phyloP scores from a whole-genome alignment of 495 filamentous ascomycete species.

The Tuber indicum region DNA sequence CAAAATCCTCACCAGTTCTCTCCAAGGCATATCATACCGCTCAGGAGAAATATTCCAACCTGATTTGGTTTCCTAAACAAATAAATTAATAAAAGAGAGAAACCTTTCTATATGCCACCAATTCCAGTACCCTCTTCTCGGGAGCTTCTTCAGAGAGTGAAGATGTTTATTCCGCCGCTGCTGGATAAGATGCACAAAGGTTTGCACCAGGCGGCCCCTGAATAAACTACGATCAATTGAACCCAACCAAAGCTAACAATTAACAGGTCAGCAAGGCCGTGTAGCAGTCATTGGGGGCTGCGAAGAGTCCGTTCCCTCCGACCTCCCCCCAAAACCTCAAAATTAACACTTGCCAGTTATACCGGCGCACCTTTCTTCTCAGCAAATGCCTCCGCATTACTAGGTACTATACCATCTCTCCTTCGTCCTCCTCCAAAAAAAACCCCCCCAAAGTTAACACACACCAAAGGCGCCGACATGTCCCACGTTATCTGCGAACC shows the following conservation, averaged over 20 bases:
- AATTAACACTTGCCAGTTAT: constrained; percentile 51
- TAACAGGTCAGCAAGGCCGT: constrained; percentile 76
- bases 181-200: constrained; percentile 97
- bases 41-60: not conserved
- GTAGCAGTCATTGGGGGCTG: constrained; percentile 93
- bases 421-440: constrained; percentile 31
- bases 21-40: not conserved
- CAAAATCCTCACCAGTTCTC: not conserved
- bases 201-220: constrained; percentile 39
- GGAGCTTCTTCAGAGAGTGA: constrained; percentile 71
- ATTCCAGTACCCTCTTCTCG: constrained; percentile 50
- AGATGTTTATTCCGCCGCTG: constrained; percentile 89
- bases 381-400: constrained; percentile 83
- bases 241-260: constrained; percentile 6
- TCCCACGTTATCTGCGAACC: constrained; percentile 96
- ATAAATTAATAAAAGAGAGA: not conserved
- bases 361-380: constrained; percentile 97
- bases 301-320: constrained; percentile 57
- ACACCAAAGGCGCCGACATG: constrained; percentile 67
- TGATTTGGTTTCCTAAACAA: not conserved
- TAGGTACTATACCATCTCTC: constrained; percentile 49
- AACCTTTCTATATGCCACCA: constrained; percentile 24
- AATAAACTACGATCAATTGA: constrained; percentile 20
- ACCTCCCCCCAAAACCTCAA: not conserved
- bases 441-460: constrained; percentile 7